phyloP scores from a whole-genome alignment of 1,284 basidiomycete species.

The Cryptococcus sp. region DNA sequence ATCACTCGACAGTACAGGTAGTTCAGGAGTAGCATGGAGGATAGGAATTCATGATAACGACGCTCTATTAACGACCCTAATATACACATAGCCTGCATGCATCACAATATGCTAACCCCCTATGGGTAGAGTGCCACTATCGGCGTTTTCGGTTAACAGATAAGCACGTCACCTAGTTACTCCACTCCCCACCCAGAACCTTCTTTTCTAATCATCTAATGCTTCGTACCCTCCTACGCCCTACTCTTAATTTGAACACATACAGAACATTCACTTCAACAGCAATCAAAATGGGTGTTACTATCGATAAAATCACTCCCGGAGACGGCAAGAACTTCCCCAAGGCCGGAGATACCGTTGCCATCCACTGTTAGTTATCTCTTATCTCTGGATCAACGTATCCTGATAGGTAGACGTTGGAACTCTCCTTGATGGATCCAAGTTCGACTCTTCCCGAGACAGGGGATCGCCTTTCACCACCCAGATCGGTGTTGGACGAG shows the following conservation, averaged over 20 bases:
- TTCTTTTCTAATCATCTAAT: background rate
- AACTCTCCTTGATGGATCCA: constrained; percentile 48
- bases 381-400: background rate
- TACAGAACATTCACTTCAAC: constrained; percentile 36
- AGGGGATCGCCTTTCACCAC: constrained; percentile 62
- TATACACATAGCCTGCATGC: background rate
- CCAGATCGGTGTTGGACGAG: constrained; percentile 55
- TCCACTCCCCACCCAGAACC: background rate
- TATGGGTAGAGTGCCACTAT: too few species aligned
- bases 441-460: constrained; percentile 51
- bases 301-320: constrained; percentile 41
- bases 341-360: constrained; percentile 42
- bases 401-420: constrained; percentile 39
- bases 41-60: background rate
- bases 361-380: constrained; percentile 45
- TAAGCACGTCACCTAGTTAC: background rate
- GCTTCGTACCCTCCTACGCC: background rate
- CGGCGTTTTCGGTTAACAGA: too few species aligned
- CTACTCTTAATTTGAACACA: constrained; percentile 7
- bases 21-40: too few species aligned
- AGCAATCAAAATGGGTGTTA: constrained; percentile 48
- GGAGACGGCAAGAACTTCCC: constrained; percentile 49
- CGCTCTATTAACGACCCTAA: background rate
- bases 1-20: background rate
- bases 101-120: too few species aligned